A percentile compares a stretch with the other conserved stretches of the same genome.
Conservation (phyloP, 768 basidiomycete species). For the Collybia nuda region DNA sequence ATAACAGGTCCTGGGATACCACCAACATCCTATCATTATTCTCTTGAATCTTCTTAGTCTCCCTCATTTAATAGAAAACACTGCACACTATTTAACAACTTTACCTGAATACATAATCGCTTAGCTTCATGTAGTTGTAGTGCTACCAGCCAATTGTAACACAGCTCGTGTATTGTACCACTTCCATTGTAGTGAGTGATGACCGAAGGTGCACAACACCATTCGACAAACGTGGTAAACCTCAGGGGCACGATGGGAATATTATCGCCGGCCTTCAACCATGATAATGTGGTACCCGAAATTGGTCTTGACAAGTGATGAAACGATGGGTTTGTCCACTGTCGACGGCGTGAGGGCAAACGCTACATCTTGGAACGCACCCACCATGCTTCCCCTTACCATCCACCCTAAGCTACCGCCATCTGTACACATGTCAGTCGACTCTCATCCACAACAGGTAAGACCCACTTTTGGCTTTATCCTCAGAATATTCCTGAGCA, state of each 20-base stretch:
- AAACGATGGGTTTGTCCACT: slow-evolving; percentile 73
- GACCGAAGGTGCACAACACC: too few species aligned
- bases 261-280: slow-evolving; percentile 77
- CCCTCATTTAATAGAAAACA: not conserved
- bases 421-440: slow-evolving; percentile 37
- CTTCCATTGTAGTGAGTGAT: too few species aligned
- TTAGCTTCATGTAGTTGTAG: too few species aligned
- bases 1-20: slow-evolving; percentile 9
- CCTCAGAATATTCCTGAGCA: slow-evolving; percentile 87
- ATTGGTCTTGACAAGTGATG: slow-evolving; percentile 77
- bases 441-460: not conserved
- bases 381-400: slow-evolving; percentile 85
- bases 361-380: slow-evolving; percentile 87
- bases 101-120: not conserved
- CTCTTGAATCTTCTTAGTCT: slow-evolving; percentile 7
- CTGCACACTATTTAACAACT: not conserved
- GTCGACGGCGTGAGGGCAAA: slow-evolving; percentile 79
- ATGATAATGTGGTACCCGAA: slow-evolving; percentile 91
- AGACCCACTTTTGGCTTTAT: slow-evolving; percentile 78
- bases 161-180: too few species aligned
- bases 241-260: not conserved
- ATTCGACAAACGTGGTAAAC: too few species aligned
- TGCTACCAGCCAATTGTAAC: too few species aligned
- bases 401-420: slow-evolving; percentile 90
- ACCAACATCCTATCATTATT: slow-evolving; percentile 16